Evolutionary conservation across 2,329 filamentous ascomycete genomes (phyloP), one percentile per base, ranked within the genome.

Genomic region (Huntiella abstrusa): DNA sequence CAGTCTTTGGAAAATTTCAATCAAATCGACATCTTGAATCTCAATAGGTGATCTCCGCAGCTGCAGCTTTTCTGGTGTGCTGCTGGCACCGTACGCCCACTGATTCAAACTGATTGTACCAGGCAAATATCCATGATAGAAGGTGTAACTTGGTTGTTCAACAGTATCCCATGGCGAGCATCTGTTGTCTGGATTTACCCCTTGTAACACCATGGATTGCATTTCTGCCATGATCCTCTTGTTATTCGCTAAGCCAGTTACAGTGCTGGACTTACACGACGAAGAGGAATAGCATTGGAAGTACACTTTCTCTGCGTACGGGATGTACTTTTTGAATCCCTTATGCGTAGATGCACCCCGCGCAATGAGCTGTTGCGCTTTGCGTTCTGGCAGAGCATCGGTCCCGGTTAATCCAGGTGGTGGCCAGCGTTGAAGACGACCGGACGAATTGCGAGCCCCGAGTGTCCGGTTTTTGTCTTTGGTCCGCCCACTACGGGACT

Each of bases 31-130:
- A 36, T 74, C 70, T 43, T 76, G 71, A n/a, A 76, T 72, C 49
- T 66, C 61, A 13, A 74, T 60, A 2, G 72, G 72, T 3, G 72
- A 65, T 52, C 77, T 75, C 12, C 70, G 66, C 45, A 80, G 65
- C 5, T 70, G 66, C 40, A 77, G 71, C 1, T 64, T 57, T 2
- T 74, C 70, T 15, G 73, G 71, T 4, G 70, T 57, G 32, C 61
- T 66, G 48, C 77, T 77, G 13, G 69, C 72, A 51, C 71, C 65
- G 47, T 70, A 68, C 10, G 73, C 71, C 71, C 78, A 84, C 51
- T 77, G 72, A 53, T 81, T 83, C 43, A 86, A 62, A 0, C 80
- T 83, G 44, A 81, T 71, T 1, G 80, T 85, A 4, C 81, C 81
- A 0, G 79, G 74, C 16, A 72, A 66, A 43, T 65, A 64, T 10